A percentile compares a stretch with the other conserved stretches of the same genome.
Conservation (phyloP, 768 basidiomycete genomes). For the Kwoniella pini region DNA sequence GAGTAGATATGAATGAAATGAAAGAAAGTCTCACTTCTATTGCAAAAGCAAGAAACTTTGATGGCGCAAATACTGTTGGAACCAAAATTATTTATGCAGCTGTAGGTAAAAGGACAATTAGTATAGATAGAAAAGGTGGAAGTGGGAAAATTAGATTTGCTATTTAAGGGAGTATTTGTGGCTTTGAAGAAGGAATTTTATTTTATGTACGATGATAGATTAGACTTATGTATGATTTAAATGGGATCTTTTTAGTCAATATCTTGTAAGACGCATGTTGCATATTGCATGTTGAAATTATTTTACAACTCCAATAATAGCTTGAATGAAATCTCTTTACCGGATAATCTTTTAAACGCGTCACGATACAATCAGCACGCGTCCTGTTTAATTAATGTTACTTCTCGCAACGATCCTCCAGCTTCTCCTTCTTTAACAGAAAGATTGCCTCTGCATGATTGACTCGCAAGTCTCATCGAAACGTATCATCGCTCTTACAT, state of each 20-base stretch:
- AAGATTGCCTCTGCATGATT: no score
- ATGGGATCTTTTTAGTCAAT: no score
- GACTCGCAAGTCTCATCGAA: no score
- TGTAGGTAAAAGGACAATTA: constrained; percentile 42
- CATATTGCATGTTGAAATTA: no score
- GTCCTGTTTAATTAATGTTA: background rate
- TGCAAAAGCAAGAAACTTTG: constrained; percentile 39
- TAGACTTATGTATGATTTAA: no score
- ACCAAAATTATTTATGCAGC: constrained; percentile 47
- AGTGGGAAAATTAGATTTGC: constrained; percentile 30
- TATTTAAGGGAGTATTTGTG: background rate
- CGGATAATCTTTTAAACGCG: background rate
- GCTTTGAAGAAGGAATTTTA: background rate
- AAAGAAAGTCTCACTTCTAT: constrained; percentile 35
- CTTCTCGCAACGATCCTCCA: background rate
- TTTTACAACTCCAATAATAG: no score
- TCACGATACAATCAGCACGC: background rate
- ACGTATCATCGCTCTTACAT: no score
- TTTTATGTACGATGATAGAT: background rate
- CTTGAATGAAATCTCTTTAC: no score
- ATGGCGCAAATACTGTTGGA: constrained; percentile 23
- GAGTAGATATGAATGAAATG: constrained; percentile 33
- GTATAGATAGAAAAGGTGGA: constrained; percentile 42
- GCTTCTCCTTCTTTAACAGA: no score
- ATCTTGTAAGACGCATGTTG: no score